Base-by-base conservation (phyloP, 2,329 filamentous ascomycete species). In the Xylariomycetidae sp. region DNA sequence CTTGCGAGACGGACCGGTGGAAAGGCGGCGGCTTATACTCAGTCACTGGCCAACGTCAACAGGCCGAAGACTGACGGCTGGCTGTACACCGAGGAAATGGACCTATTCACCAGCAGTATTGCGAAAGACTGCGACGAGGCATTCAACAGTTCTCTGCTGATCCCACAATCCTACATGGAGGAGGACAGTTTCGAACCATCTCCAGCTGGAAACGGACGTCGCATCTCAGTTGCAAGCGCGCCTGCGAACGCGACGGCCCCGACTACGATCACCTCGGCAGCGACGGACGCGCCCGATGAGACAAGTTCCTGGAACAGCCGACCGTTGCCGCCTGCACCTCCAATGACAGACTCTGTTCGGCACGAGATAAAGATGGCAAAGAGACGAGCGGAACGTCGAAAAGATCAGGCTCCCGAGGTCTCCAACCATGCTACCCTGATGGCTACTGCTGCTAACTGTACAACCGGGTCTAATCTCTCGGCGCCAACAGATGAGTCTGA, bases 71-170 rank as follows among this genome's bases (percentile, higher is more conserved):
- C 47, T 12, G 36, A 37, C 12, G 34, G 23, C n/a, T 39, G 57
- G 31, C 47, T 63, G 25, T 60, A 71, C 47, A 80, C 76, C 47
- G 86, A 88, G 38, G 89, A 95, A 54, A 74, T 92, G 34, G 74
- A 86, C 6, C 82, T 90, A 48, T 82, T 93, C 37, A 94, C 87
- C 47, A 77, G 76, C 48, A 87, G 87, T 49, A 79, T 95, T 40
- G 86, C 87, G 31, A 86, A 87, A 58, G 85, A 92, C 38, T 93
- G 89, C 52, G 89, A 96, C 52, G 85, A 92, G 50, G 89, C 89
- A 1, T 95, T 96, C 64, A 89, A 86, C 52, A 79, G 82, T 47
- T 71, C 68, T 8, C 46, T 75, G 9, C 59, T 72, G 13, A 40
- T 31, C 22, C 32, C 37, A 6, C 37, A 51, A 4, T 40, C 47